A percentile compares a stretch with the other conserved stretches of the same genome.
Evolutionary conservation across 257 asterid genomes (phyloP).

Genomic region (Lycium barbarum): DNA sequence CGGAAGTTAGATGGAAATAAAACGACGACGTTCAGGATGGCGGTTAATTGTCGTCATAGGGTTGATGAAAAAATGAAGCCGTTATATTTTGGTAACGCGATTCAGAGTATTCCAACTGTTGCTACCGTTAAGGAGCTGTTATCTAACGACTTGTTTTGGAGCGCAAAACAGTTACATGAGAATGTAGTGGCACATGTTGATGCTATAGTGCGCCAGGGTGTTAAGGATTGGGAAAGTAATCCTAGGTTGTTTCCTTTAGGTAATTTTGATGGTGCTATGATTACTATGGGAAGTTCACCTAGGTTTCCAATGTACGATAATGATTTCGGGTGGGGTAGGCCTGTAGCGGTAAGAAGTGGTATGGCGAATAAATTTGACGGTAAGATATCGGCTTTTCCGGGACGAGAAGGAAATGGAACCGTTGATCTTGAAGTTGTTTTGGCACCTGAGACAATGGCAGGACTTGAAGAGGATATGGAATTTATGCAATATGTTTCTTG

Average conservation of each 20-base stretch:
- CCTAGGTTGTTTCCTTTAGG: conserved; percentile 89
- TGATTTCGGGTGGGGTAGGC: conserved; percentile 96
- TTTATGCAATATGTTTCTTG: conserved; percentile 78
- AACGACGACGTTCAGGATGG: conserved; percentile 94
- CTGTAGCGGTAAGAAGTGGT: conserved; percentile 86
- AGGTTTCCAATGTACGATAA: conserved; percentile 97
- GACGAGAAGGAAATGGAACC: conserved; percentile 77
- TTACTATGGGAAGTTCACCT: conserved; percentile 98
- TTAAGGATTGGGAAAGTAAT: conserved; percentile 84
- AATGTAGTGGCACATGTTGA: conserved; percentile 80
- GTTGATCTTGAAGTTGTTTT: conserved; percentile 95
- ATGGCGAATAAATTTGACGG: conserved; percentile 94
- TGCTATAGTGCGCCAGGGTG: conserved; percentile 67
- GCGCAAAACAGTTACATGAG: conserved; percentile 65
- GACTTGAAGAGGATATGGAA: conserved; percentile 69
- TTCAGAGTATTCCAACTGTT: conserved; percentile 83
- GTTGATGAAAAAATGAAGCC: conserved; percentile 70
- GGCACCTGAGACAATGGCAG: conserved; percentile 78
- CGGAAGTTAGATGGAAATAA: conserved; percentile 51
- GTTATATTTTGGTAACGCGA: conserved; percentile 86
- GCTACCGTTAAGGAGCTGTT: conserved; percentile 65
- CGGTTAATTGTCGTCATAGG: conserved; percentile 88
- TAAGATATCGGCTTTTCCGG: conserved; percentile 95
- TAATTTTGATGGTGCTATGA: conserved; percentile 94
- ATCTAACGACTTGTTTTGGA: conserved; percentile 62